phyloP scores from a whole-genome alignment of 495 filamentous ascomycete species.

The Penicillium simplicissimum region DNA sequence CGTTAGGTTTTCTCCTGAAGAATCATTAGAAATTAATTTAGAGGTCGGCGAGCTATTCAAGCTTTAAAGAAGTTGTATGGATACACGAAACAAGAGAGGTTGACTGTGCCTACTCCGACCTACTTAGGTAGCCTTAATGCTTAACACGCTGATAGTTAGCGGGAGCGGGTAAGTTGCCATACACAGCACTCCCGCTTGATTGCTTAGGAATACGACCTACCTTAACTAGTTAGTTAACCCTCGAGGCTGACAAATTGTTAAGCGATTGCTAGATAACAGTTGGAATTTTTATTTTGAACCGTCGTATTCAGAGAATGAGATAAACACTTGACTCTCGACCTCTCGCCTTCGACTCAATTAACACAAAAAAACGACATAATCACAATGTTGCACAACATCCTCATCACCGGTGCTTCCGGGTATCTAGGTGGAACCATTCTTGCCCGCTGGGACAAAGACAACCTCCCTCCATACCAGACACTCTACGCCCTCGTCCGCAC shows the following conservation, averaged over 20 bases:
- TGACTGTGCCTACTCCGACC: no score
- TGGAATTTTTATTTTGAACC: neutral
- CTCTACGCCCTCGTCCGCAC: conserved; percentile 49
- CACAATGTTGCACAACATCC: conserved; percentile 39
- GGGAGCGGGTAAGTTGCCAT: neutral
- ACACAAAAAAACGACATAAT: neutral
- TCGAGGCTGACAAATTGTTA: neutral
- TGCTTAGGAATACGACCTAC: neutral
- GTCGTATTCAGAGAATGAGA: neutral
- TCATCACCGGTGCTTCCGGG: conserved; percentile 53
- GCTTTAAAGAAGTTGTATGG: no score
- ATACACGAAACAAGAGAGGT: no score
- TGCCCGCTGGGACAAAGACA: conserved; percentile 32
- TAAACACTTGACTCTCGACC: neutral
- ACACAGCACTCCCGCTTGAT: neutral
- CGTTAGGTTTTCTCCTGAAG: no score
- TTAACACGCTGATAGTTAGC: neutral
- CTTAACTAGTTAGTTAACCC: no score
- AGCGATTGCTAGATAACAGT: neutral
- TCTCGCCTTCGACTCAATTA: neutral
- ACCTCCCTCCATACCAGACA: conserved; percentile 40
- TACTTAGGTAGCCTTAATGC: neutral
- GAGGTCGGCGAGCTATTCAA: no score
- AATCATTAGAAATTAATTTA: no score
- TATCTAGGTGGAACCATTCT: conserved; percentile 53